A percentile compares a stretch with the other conserved stretches of the same genome.
Evolutionary conservation across 2,329 filamentous ascomycete genomes (phyloP).

Genomic region (Coccinonectria pachysandricola): DNA sequence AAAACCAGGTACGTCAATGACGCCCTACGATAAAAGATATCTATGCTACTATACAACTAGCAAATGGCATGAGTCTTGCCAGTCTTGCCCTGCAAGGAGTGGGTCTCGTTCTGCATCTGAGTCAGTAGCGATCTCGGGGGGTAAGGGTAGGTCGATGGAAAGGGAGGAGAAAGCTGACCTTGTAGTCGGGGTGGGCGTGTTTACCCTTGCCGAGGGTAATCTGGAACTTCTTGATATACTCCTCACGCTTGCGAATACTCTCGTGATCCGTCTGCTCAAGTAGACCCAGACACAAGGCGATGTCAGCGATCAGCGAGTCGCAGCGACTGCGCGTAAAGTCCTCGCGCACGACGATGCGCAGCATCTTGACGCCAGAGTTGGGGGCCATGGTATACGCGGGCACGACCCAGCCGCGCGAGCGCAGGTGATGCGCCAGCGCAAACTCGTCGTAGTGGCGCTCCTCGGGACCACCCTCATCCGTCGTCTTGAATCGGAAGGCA

Average conservation of each 20-base stretch:
- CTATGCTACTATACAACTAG: conserved; percentile 31
- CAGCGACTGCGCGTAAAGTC: conserved; percentile 80
- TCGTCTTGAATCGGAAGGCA: conserved; percentile 65
- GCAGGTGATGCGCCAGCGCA: conserved; percentile 71
- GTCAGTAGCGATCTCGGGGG: too few relatives aligned
- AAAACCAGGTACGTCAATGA: too few relatives aligned
- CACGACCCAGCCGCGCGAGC: conserved; percentile 83
- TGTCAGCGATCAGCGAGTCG: conserved; percentile 66
- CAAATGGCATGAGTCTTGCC: conserved; percentile 87
- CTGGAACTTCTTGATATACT: conserved; percentile 51
- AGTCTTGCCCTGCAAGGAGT: conserved; percentile 80
- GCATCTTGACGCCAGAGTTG: conserved; percentile 76
- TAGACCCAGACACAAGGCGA: conserved; percentile 64
- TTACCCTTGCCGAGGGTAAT: conserved; percentile 41
- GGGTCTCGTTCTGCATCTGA: conserved; percentile 63
- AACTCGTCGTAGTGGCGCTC: conserved; percentile 64
- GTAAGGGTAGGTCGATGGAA: too few relatives aligned
- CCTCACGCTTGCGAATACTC: conserved; percentile 57
- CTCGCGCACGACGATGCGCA: conserved; percentile 85
- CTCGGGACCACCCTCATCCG: conserved; percentile 36
- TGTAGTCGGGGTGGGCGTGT: conserved; percentile 38
- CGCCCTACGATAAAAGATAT: conserved; percentile 2
- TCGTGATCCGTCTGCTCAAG: conserved; percentile 66
- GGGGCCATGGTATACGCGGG: conserved; percentile 97
- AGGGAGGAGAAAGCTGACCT: too few relatives aligned